These are phyloP conservation scores for Chaetomium strumarium DNA, from an alignment of 2,329 filamentous ascomycete species.

Conservation along the genomic window DNA sequence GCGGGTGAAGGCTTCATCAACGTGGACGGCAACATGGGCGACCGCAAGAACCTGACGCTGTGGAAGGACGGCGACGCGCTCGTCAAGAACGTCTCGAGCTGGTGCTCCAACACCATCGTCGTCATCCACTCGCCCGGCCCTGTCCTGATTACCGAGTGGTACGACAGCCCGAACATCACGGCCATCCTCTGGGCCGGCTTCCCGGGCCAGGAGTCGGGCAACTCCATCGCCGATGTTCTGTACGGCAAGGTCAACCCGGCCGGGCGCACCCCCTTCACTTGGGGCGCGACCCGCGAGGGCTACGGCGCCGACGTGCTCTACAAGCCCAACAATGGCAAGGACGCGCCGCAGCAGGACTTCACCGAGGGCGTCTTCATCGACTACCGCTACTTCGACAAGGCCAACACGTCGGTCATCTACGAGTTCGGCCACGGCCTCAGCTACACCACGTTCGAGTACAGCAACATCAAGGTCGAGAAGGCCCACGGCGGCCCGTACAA, in stretches of 20 bases:
- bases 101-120: slow-evolving; percentile 85
- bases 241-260: slow-evolving; percentile 75
- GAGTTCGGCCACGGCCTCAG: slow-evolving; percentile 78
- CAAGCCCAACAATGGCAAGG: slow-evolving; percentile 60
- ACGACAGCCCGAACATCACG: slow-evolving; percentile 70
- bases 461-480: slow-evolving; percentile 55
- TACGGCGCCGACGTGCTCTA: slow-evolving; percentile 66
- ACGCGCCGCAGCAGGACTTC: slow-evolving; percentile 66
- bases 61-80: slow-evolving; percentile 79
- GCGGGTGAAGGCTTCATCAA: slow-evolving; percentile 82
- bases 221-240: slow-evolving; percentile 73
- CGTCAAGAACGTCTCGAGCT: slow-evolving; percentile 70
- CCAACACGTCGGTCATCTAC: slow-evolving; percentile 62
- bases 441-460: slow-evolving; percentile 74
- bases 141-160: slow-evolving; percentile 69
- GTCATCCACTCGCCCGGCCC: slow-evolving; percentile 82
- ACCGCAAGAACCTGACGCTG: slow-evolving; percentile 86
- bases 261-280: slow-evolving; percentile 74
- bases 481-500: slow-evolving; percentile 45
- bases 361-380: slow-evolving; percentile 77
- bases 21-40: slow-evolving; percentile 77
- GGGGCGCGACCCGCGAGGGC: slow-evolving; percentile 60
- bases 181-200: slow-evolving; percentile 78
- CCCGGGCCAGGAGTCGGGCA: slow-evolving; percentile 78
- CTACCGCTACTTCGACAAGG: slow-evolving; percentile 67